These are phyloP conservation scores for Lophiostoma macrostomum DNA, from an alignment of 495 filamentous ascomycete species.

Conservation along the genomic window DNA sequence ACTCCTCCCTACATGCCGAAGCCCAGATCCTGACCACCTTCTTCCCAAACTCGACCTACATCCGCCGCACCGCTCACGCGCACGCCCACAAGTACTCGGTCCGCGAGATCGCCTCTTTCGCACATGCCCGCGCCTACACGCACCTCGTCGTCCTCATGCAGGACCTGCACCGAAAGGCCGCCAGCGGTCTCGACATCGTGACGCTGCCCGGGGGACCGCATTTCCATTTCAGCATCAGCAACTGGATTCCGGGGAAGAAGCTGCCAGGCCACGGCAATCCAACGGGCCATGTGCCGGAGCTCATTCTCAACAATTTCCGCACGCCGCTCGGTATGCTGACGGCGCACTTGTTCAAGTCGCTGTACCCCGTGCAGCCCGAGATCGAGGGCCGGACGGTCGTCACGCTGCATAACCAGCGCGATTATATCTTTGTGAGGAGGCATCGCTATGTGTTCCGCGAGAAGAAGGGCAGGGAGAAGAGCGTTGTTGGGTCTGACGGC, in stretches of 20 bases:
- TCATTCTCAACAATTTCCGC: conserved; percentile 93
- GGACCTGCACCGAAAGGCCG: conserved; percentile 65
- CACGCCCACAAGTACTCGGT: conserved; percentile 83
- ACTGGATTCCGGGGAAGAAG: conserved; percentile 80
- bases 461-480: conserved; percentile 78
- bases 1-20: conserved; percentile 81
- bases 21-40: conserved; percentile 70
- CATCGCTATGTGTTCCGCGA: conserved; percentile 93
- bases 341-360: conserved; percentile 74
- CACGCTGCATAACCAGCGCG: conserved; percentile 90
- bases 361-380: conserved; percentile 83
- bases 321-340: conserved; percentile 89
- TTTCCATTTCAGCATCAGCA: conserved; percentile 80
- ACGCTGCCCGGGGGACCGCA: conserved; percentile 83
- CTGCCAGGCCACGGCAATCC: conserved; percentile 85
- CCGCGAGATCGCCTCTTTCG: conserved; percentile 84
- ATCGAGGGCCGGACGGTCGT: conserved; percentile 81
- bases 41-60: conserved; percentile 85
- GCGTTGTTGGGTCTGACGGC: conserved; percentile 79
- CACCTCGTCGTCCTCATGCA: conserved; percentile 77
- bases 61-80: conserved; percentile 69
- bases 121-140: conserved; percentile 73
- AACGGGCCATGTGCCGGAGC: conserved; percentile 85
- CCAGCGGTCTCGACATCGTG: conserved; percentile 71
- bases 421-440: conserved; percentile 89